phyloP scores from a whole-genome alignment of 257 asterid genomes.

The Linaria vulgaris region DNA sequence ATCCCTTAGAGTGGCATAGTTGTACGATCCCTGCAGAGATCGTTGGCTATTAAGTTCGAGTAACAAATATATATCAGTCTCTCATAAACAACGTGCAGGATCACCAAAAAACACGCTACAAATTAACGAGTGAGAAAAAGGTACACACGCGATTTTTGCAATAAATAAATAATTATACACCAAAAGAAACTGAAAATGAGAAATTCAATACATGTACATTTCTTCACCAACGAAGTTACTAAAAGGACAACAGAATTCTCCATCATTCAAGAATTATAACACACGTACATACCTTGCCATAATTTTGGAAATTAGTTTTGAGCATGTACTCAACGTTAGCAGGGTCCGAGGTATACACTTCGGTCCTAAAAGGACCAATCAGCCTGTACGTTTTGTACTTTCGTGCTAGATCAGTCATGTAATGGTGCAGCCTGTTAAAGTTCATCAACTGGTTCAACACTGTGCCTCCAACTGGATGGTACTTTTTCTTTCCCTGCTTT shows the following conservation, averaged over 20 bases:
- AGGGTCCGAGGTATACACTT: constrained; percentile 65
- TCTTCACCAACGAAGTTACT: too few species aligned
- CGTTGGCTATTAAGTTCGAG: not conserved
- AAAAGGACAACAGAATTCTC: too few species aligned
- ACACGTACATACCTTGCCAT: constrained; percentile 54
- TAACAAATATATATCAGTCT: not conserved
- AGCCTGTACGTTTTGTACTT: constrained; percentile 58
- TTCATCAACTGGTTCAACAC: constrained; percentile 49
- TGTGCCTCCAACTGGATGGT: constrained; percentile 72
- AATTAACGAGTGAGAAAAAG: too few species aligned
- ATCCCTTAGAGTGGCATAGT: constrained; percentile 41
- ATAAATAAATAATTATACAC: too few species aligned
- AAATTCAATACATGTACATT: too few species aligned
- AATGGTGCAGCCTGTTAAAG: constrained; percentile 58
- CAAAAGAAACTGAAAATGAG: too few species aligned
- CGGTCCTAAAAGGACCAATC: constrained; percentile 46
- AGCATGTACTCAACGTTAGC: constrained; percentile 65
- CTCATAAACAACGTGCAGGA: not conserved
- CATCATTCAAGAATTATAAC: too few species aligned
- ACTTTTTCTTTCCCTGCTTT: constrained; percentile 31
- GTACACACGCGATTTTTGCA: too few species aligned
- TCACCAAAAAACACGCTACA: not conserved
- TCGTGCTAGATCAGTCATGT: constrained; percentile 62
- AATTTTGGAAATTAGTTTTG: constrained; percentile 59
- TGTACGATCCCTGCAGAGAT: constrained; percentile 50